Evolutionary conservation across 2,329 filamentous ascomycete genomes (phyloP).

Genomic region (Dendrostoma leiphaemia): DNA sequence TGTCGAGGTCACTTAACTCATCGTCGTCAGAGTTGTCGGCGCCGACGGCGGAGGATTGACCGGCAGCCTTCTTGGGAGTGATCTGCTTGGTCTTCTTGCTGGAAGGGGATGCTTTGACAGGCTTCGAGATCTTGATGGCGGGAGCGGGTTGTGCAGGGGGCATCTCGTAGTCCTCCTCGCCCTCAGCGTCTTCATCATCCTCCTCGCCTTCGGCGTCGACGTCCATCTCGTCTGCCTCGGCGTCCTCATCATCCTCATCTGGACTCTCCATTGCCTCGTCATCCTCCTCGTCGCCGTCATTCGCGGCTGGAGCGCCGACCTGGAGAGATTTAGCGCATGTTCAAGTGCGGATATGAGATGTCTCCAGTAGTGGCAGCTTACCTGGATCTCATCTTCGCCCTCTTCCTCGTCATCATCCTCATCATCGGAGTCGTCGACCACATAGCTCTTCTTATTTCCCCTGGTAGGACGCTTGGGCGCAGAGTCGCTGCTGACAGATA

Average conservation of each 20-base stretch:
- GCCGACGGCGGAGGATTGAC: slow-evolving; percentile 27
- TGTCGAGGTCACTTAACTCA: slow-evolving; percentile 55
- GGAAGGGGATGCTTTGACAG: slow-evolving; percentile 28
- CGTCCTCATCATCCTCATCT: slow-evolving; percentile 40
- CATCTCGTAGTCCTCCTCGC: slow-evolving; percentile 48
- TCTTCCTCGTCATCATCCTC: slow-evolving; percentile 25
- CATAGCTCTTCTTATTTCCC: slow-evolving; percentile 57
- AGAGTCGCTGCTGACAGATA: slow-evolving; percentile 37
- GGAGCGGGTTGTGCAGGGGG: slow-evolving; percentile 34
- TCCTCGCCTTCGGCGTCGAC: slow-evolving; percentile 46
- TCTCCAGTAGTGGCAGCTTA: background rate
- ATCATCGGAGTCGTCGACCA: slow-evolving; percentile 48
- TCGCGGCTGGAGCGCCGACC: slow-evolving; percentile 24
- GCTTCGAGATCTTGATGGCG: slow-evolving; percentile 50
- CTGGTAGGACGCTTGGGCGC: slow-evolving; percentile 49
- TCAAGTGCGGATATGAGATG: slow-evolving; percentile 17
- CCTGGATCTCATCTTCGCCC: slow-evolving; percentile 26
- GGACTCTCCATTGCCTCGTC: slow-evolving; percentile 32
- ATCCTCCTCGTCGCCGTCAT: slow-evolving; percentile 18
- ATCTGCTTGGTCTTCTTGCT: slow-evolving; percentile 34
- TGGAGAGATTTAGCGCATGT: slow-evolving; percentile 27
- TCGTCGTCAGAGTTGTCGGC: slow-evolving; percentile 51
- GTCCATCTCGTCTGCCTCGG: slow-evolving; percentile 34
- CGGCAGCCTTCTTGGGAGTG: slow-evolving; percentile 20
- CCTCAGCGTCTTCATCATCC: slow-evolving; percentile 43